These are phyloP conservation scores for Silene coronaria DNA, from an alignment of 179 eudicot species.

Conservation along the genomic window DNA sequence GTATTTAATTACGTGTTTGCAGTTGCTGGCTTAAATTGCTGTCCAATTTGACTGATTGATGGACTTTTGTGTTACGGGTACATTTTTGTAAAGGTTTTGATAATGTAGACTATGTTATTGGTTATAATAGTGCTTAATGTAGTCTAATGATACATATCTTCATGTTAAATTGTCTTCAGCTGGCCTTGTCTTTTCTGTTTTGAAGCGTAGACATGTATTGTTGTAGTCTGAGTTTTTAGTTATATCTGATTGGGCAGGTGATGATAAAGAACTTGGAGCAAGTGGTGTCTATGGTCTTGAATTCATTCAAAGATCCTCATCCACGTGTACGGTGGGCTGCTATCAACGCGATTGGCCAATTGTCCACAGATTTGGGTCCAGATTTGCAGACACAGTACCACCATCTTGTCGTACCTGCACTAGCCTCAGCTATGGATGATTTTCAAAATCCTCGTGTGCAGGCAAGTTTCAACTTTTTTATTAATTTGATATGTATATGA, in stretches of 20 bases:
- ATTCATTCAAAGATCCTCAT: conserved; percentile 84
- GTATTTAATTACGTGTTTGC: neutral
- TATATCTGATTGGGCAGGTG: conserved; percentile 42
- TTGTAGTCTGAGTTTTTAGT: neutral
- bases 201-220: neutral
- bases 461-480: conserved; percentile 35
- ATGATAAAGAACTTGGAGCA: conserved; percentile 83
- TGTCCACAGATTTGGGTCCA: conserved; percentile 92
- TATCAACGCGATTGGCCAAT: conserved; percentile 92
- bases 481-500: neutral
- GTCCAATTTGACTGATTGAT: neutral
- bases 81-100: neutral
- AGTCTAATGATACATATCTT: neutral
- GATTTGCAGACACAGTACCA: conserved; percentile 87
- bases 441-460: conserved; percentile 93
- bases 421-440: conserved; percentile 91
- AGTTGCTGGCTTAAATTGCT: neutral
- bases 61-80: neutral
- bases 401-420: conserved; percentile 72
- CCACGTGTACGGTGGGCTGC: conserved; percentile 99
- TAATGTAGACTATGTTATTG: neutral
- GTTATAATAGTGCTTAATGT: neutral
- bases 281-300: conserved; percentile 79
- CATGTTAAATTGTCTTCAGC: neutral
- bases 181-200: neutral